Conservation (phyloP, 805 yeast genomes). For the Starmerella cellae region DNA sequence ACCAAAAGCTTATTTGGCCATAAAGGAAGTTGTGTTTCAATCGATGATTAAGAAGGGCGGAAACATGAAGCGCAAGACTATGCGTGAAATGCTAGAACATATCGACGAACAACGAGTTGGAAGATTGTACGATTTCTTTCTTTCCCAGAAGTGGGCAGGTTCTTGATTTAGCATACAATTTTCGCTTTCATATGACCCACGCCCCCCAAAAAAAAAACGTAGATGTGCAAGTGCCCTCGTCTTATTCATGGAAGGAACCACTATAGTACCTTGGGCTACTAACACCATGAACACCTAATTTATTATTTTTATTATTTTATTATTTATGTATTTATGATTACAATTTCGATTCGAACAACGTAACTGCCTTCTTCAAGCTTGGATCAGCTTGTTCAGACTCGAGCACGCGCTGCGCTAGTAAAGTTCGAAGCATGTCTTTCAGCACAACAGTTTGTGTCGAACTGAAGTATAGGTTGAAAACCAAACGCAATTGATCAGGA, state of each 20-base stretch:
- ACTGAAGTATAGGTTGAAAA: slow-evolving; percentile 52
- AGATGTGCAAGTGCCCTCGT: no score
- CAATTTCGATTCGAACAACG: slow-evolving; percentile 17
- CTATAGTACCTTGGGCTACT: not conserved
- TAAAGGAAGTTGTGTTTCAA: slow-evolving; percentile 77
- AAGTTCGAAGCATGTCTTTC: slow-evolving; percentile 21
- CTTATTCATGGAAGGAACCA: no score
- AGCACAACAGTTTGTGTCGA: slow-evolving; percentile 17
- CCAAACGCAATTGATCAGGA: slow-evolving; percentile 48
- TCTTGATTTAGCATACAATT: no score
- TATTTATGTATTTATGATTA: not conserved
- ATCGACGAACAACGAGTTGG: slow-evolving; percentile 80
- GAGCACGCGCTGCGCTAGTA: slow-evolving; percentile 19
- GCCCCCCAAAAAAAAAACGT: no score
- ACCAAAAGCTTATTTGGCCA: slow-evolving; percentile 89
- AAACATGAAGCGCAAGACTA: slow-evolving; percentile 62
- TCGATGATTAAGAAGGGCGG: slow-evolving; percentile 83
- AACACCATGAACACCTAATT: not conserved
- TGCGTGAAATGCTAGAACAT: slow-evolving; percentile 60
- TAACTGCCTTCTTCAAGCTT: slow-evolving; percentile 19
- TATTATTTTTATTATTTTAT: not conserved
- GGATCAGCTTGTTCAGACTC: slow-evolving; percentile 17
- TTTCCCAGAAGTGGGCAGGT: slow-evolving; percentile 71
- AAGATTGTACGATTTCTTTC: slow-evolving; percentile 83
- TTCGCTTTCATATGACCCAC: no score